These are phyloP conservation scores for Sarcomyxa edulis DNA, from an alignment of 768 basidiomycete genomes.

Conservation along the genomic window DNA sequence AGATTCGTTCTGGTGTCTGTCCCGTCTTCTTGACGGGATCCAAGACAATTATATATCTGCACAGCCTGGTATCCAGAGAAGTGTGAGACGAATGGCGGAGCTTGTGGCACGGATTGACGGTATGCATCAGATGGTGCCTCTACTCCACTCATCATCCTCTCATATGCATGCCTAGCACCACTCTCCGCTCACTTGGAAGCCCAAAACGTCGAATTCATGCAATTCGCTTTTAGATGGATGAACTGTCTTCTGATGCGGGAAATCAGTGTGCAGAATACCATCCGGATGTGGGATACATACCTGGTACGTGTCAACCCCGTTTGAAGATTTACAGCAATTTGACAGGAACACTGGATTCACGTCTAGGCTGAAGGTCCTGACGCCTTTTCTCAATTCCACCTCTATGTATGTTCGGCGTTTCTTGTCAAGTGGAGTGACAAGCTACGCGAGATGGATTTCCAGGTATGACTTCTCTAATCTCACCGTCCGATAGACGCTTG, in stretches of 20 bases:
- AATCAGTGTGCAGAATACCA: conserved; percentile 93
- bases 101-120: conserved; percentile 88
- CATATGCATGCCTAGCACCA: conserved; percentile 48
- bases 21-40: conserved; percentile 91
- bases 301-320: conserved; percentile 64
- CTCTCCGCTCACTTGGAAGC: conserved; percentile 81
- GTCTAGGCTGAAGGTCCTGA: conserved; percentile 91
- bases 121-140: conserved; percentile 27
- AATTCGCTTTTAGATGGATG: conserved; percentile 99
- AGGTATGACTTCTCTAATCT: conserved; percentile 47
- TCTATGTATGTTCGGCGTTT: conserved; percentile 98
- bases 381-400: conserved; percentile 97
- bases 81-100: conserved; percentile 91
- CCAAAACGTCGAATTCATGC: conserved; percentile 98
- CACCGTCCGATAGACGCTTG: not conserved
- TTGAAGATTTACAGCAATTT: too few relatives aligned
- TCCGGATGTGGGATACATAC: conserved; percentile 99
- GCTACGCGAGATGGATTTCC: conserved; percentile 95
- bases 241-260: conserved; percentile 98
- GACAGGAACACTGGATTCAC: too few relatives aligned
- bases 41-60: conserved; percentile 98
- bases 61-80: conserved; percentile 94
- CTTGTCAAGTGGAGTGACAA: conserved; percentile 94
- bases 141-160: not conserved
- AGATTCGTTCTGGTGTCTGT: conserved; percentile 98